Conservation (phyloP, 768 basidiomycete genomes). For the Xerocomellus amylosporus region DNA sequence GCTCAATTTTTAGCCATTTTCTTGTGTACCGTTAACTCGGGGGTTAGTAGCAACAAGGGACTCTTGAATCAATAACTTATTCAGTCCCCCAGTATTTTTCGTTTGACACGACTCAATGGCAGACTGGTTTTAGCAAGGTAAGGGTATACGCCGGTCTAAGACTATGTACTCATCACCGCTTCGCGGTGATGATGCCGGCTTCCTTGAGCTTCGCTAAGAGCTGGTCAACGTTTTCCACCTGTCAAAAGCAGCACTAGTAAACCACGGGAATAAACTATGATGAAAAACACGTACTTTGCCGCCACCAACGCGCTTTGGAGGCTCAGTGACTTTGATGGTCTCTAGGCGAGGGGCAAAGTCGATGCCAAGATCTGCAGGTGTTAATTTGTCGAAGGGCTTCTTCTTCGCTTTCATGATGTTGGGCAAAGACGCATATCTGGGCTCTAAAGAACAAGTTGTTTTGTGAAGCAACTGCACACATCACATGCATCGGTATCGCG, state of each 20-base stretch:
- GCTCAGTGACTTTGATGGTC: constrained; percentile 85
- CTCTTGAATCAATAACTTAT: constrained; percentile 22
- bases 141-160: constrained; percentile 2
- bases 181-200: constrained; percentile 55
- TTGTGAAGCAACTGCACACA: not conserved
- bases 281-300: constrained; percentile 59
- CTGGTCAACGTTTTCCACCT: constrained; percentile 86
- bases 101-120: not conserved
- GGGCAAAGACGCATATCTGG: constrained; percentile 94
- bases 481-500: constrained; percentile 4
- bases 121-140: not conserved
- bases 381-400: constrained; percentile 87
- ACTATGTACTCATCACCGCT: constrained; percentile 18
- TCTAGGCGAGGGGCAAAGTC: constrained; percentile 83
- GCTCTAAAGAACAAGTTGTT: constrained; percentile 52
- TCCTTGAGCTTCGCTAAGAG: constrained; percentile 86
- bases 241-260: not conserved
- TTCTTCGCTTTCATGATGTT: constrained; percentile 99
- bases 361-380: constrained; percentile 73
- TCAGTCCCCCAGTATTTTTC: not conserved
- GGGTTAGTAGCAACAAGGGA: constrained; percentile 7
- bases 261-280: not conserved
- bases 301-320: constrained; percentile 87
- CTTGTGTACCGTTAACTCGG: constrained; percentile 13
- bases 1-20: constrained; percentile 1